Percentiles rank a stretch among this genome's conserved stretches.
These are phyloP conservation scores for Trichaptum fuscoviolaceum DNA, from an alignment of 768 basidiomycete species.

Conservation along the genomic window DNA sequence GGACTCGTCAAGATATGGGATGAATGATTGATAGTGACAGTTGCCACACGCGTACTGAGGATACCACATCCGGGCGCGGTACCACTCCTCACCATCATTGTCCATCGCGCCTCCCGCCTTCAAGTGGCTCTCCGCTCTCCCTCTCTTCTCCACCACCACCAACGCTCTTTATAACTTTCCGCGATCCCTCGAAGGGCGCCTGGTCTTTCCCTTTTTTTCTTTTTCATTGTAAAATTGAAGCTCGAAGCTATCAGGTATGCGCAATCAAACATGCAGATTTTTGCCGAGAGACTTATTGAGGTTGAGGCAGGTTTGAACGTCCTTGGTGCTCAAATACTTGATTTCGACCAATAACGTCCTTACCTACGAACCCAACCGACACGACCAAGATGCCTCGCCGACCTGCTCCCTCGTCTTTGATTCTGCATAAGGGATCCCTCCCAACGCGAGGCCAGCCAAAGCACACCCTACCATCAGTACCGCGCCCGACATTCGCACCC, in stretches of 20 bases:
- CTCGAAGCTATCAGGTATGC: neutral
- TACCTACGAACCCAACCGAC: slow-evolving; percentile 2
- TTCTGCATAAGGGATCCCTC: slow-evolving; percentile 54
- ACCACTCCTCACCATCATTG: neutral
- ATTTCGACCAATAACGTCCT: neutral
- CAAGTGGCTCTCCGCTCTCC: neutral
- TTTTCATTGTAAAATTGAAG: neutral
- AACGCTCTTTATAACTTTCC: neutral
- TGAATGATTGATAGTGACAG: neutral
- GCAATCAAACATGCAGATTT: neutral
- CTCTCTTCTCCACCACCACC: neutral
- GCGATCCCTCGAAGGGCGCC: neutral
- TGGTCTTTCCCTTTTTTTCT: neutral
- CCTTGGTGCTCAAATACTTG: neutral
- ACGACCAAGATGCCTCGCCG: slow-evolving; percentile 54
- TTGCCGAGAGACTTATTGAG: no score
- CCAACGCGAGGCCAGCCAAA: slow-evolving; percentile 57
- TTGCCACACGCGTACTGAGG: neutral
- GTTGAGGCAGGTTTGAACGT: neutral
- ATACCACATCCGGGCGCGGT: neutral
- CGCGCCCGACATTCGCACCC: slow-evolving; percentile 40
- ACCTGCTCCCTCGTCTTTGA: slow-evolving; percentile 60
- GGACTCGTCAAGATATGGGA: neutral
- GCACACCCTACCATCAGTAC: slow-evolving; percentile 63
- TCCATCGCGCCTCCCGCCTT: neutral